Percentiles rank a stretch among this genome's conserved stretches.
Evolutionary conservation across 2,329 filamentous ascomycete genomes (phyloP).

Genomic region (Colletotrichum chlorophyti): DNA sequence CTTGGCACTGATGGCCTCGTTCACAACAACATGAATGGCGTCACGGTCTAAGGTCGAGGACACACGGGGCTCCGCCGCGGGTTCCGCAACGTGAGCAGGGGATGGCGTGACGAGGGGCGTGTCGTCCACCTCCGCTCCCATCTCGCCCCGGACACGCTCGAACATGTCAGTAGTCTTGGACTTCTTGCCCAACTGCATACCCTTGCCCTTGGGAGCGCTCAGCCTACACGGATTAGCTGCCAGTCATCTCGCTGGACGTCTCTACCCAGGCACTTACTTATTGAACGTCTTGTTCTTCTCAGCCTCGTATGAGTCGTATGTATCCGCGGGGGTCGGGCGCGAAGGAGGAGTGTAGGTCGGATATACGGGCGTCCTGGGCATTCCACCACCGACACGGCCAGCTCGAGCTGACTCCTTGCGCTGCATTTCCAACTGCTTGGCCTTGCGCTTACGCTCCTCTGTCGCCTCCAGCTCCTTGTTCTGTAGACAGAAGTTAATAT

Average conservation of each 20-base stretch:
- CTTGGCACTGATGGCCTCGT: constrained; percentile 89
- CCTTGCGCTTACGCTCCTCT: constrained; percentile 97
- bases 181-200: constrained; percentile 99
- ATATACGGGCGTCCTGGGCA: constrained; percentile 81
- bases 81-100: constrained; percentile 55
- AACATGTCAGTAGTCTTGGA: constrained; percentile 98
- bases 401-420: constrained; percentile 91
- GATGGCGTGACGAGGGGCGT: constrained; percentile 72
- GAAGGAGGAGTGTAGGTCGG: constrained; percentile 86
- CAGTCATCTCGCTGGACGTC: too few relatives aligned
- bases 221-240: constrained; percentile 9
- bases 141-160: constrained; percentile 89
- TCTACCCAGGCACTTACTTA: constrained; percentile 63
- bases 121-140: constrained; percentile 86
- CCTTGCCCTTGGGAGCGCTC: constrained; percentile 82
- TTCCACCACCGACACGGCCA: constrained; percentile 62
- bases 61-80: constrained; percentile 59
- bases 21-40: constrained; percentile 85
- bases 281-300: constrained; percentile 93
- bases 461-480: constrained; percentile 99
- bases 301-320: constrained; percentile 93
- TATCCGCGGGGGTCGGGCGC: constrained; percentile 76
- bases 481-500: constrained; percentile 51
- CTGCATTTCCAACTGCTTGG: constrained; percentile 98
- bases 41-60: constrained; percentile 79